Conservation (phyloP, 2,329 filamentous ascomycete genomes). For the Fusarium nygamai region DNA sequence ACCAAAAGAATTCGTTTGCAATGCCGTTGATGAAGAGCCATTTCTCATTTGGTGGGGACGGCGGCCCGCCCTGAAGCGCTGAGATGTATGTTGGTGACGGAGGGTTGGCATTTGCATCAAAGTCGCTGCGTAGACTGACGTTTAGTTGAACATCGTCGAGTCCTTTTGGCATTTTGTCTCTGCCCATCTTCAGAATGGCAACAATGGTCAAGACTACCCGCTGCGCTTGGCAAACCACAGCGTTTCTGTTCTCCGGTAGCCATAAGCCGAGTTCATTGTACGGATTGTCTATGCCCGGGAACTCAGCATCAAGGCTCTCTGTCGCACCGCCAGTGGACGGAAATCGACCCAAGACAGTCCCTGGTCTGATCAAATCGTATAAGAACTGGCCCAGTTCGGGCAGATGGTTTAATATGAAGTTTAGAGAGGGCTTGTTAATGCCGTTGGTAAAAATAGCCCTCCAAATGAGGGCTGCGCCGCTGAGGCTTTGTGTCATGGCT, state of each 20-base stretch:
- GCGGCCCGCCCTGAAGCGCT: not conserved
- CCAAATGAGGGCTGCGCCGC: not conserved
- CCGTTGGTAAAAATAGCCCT: not conserved
- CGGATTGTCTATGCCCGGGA: not conserved
- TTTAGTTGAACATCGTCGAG: not conserved
- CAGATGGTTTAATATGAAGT: not conserved
- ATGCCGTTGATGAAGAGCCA: not conserved
- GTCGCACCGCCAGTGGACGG: not conserved
- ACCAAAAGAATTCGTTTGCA: not conserved
- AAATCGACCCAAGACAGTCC: not conserved
- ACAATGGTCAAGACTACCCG: not conserved
- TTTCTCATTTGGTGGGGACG: not conserved
- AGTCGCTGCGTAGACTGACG: not conserved
- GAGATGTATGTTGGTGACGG: not conserved
- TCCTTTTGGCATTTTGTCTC: not conserved
- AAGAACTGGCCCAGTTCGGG: not conserved
- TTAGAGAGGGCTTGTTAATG: not conserved
- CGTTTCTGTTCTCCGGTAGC: not conserved
- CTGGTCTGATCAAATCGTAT: not conserved
- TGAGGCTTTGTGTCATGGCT: not conserved
- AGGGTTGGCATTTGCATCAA: not conserved
- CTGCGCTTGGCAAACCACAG: not conserved
- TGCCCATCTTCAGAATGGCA: not conserved
- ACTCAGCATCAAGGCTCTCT: not conserved
- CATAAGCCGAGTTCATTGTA: not conserved